Percentiles rank a stretch among this genome's conserved stretches.
Conservation (phyloP, 805 yeast genomes). For the Ogataea allantospora region DNA sequence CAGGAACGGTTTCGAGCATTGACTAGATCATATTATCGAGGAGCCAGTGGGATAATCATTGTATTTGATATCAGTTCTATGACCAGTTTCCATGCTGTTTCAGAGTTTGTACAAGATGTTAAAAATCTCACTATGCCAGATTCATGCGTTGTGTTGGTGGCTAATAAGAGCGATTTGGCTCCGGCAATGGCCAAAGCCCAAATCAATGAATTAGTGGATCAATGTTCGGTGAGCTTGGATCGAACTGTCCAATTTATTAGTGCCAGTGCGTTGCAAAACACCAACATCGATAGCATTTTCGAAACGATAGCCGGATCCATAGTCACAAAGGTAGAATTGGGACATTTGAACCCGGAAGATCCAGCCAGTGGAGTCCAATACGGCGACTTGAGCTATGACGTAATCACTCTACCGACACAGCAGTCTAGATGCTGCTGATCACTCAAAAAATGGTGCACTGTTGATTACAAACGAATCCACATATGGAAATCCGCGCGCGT, state of each 20-base stretch:
- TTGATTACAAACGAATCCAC: slow-evolving; percentile 55
- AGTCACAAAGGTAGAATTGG: slow-evolving; percentile 46
- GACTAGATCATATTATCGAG: slow-evolving; percentile 39
- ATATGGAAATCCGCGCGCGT: slow-evolving; percentile 69
- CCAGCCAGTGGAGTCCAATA: slow-evolving; percentile 48
- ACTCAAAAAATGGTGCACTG: slow-evolving; percentile 12
- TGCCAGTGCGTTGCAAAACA: slow-evolving; percentile 42
- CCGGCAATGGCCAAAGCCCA: slow-evolving; percentile 13
- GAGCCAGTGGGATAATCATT: slow-evolving; percentile 37
- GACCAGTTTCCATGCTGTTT: slow-evolving; percentile 27
- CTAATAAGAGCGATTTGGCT: slow-evolving; percentile 34
- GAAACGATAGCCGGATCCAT: slow-evolving; percentile 39
- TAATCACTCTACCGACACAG: background rate
- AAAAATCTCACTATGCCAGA: slow-evolving; percentile 29
- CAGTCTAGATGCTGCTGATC: slow-evolving; percentile 6
- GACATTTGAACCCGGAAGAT: slow-evolving; percentile 46
- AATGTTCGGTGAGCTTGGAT: slow-evolving; percentile 25
- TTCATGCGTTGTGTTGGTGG: slow-evolving; percentile 34
- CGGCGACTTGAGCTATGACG: slow-evolving; percentile 33
- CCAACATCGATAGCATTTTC: slow-evolving; percentile 42
- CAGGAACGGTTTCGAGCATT: slow-evolving; percentile 35
- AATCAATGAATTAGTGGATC: slow-evolving; percentile 14
- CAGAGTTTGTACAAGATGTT: slow-evolving; percentile 34
- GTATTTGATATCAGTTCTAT: slow-evolving; percentile 34
- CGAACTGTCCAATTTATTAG: slow-evolving; percentile 38